Evolutionary conservation across 345 rosid genomes (phyloP), one percentile per base, ranked within the genome.

Genomic region (Euphorbia tirucalli): DNA sequence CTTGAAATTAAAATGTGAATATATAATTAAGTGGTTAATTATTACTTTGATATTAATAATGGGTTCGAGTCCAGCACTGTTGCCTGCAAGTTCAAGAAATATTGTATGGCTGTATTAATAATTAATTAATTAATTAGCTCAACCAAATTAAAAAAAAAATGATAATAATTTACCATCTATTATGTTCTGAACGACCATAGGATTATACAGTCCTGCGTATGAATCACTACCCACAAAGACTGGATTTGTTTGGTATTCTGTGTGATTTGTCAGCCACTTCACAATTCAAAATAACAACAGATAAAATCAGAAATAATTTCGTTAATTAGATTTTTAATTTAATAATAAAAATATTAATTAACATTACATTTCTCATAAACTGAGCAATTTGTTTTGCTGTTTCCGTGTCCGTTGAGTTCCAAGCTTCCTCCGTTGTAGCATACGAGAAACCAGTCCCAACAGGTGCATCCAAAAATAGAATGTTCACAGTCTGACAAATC

Each of bases 371-470:
- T 66, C 65, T 76, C 1, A 82, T 52, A 69, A 82, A 82, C 7
- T 57, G 19, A 27, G 76, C 72, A 14, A 59, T 25, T 39, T 79
- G 80, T 25, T 15, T 28, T 25, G 80, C 82, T 10, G 80, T 13
- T 63, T 37, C 25, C 22, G 76, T 60, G 64, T 82, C 85, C 0
- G 83, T 73, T 25, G 78, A 59, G 24, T 66, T 32, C 68, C 71
- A 82, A 32, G 69, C 78, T 7, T 41, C 76, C 8, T 64, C 11
- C 1, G 71, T 67, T 30, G 71, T 74, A 49, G 84, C 68, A 54
- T 77, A 81, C 18, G 79, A 74, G 46, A 81, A 81, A 0, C 84
- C 81, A 22, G 79, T 64, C 4, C 83, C 83, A 32, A 80, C 83
- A 18, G 83, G 83, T 18, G 77, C 72, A 28, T 76, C 83, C 24